Base-by-base conservation (phyloP, 2,329 filamentous ascomycete genomes). In the Fonsecaea nubica region DNA sequence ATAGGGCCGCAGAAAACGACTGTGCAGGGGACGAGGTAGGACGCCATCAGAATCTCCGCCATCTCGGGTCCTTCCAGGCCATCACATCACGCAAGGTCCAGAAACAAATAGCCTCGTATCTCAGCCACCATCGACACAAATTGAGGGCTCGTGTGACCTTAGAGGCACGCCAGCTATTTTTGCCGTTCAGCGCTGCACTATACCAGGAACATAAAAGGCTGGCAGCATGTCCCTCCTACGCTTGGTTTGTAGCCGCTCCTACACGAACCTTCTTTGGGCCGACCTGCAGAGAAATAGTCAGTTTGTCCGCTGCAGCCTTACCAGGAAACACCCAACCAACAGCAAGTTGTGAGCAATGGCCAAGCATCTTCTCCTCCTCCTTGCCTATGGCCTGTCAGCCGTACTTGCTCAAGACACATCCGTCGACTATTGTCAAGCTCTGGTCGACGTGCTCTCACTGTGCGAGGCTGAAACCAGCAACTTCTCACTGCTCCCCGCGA, bases 401-500 rank as follows among this genome's bases (percentile, higher is more conserved):
- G 40, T 45, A 45, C n/a, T 45, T 45, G 40, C 40, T 4, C 59
- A 62, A 40, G 13, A 40, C 30, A 58, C 53, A 25, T 33, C 21
- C 9, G n/a, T 35, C 25, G 55, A 65, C 42, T 64, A 64, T 25
- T 61, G 63, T 30, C 35, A 61, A 15, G 21, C 42, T 21, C 21
- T 65, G 33, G 63, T 61, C 56, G 63, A 65, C 13, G 63, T 60
- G 13, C n/a, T 65, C 8, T 65, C 63, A 9, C 18, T 54, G 36
- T 65, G 63, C 36, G 45, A 65, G 33, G 32, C 38, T 9, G 57
- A 53, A 25, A 65, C 56, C 32, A 13, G 25, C 33, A 38, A 32
- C 56, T 65, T 61, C 42, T 45, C 25, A 15, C 8, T n/a, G n/a
- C 56, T 65, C 15, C 42, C 63, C 40, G 21, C n/a, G 21, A 65